Conservation (phyloP, 495 filamentous ascomycete species). For the Pyrenopolyporus hunteri region DNA sequence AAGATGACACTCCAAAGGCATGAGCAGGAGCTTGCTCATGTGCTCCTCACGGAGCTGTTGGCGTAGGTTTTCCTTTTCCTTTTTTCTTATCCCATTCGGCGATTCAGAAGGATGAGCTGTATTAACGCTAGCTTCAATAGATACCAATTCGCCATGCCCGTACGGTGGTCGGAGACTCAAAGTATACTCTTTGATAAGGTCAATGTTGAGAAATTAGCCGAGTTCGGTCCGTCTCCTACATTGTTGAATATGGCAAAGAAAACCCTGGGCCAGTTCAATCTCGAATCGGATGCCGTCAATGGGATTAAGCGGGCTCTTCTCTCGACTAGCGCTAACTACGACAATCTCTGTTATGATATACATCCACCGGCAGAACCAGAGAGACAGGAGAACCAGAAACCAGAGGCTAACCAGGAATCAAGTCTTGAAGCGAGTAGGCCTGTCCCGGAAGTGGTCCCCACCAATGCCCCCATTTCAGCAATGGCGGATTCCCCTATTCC, state of each 20-base stretch:
- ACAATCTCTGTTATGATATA: constrained; percentile 90
- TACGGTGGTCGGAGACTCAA: constrained; percentile 92
- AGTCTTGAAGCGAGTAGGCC: constrained; percentile 45
- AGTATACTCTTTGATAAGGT: constrained; percentile 89
- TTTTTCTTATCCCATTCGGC: background rate
- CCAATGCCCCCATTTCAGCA: constrained; percentile 57
- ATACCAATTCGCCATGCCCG: constrained; percentile 82
- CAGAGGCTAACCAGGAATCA: constrained; percentile 48
- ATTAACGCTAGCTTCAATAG: constrained; percentile 20
- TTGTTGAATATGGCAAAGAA: constrained; percentile 87
- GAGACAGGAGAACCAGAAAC: constrained; percentile 58
- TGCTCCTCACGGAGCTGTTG: constrained; percentile 84
- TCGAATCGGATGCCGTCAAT: constrained; percentile 86
- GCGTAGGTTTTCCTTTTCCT: constrained; percentile 61
- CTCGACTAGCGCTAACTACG: constrained; percentile 89
- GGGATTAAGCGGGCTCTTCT: constrained; percentile 89
- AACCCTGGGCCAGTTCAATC: constrained; percentile 84
- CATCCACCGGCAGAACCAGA: constrained; percentile 72
- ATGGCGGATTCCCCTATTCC: constrained; percentile 76
- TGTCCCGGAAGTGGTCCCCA: constrained; percentile 48
- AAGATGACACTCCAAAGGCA: constrained; percentile 23
- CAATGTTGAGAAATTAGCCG: constrained; percentile 83
- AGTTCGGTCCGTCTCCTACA: constrained; percentile 86
- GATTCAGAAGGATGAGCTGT: background rate
- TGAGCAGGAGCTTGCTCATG: constrained; percentile 89